A percentile compares a stretch with the other conserved stretches of the same genome.
Conservation (phyloP, 78 protist species). For the Parvularia atlantis region DNA sequence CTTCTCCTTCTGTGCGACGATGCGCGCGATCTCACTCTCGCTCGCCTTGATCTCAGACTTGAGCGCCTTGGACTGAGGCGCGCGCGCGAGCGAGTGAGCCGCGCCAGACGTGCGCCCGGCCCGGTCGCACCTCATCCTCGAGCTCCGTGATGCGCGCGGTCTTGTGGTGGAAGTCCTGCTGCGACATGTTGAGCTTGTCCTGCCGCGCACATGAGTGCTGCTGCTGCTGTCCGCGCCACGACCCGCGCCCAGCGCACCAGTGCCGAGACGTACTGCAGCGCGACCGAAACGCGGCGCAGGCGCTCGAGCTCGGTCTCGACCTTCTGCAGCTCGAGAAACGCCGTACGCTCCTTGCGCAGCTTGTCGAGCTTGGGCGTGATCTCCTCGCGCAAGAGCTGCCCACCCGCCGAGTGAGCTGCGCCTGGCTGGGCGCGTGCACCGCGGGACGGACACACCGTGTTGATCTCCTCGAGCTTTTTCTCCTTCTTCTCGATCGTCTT, state of each 20-base stretch:
- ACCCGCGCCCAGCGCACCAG: neutral
- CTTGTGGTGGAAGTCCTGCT: too few relatives aligned
- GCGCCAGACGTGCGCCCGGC: too few relatives aligned
- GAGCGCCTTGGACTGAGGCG: too few relatives aligned
- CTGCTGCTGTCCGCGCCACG: neutral
- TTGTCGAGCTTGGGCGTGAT: conserved; percentile 87
- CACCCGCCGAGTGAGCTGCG: neutral
- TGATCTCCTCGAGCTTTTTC: conserved; percentile 74
- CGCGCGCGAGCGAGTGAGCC: too few relatives aligned
- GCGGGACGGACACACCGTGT: conserved; percentile 20
- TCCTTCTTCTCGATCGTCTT: conserved; percentile 84
- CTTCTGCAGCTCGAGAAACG: conserved; percentile 58
- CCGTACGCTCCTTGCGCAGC: conserved; percentile 61
- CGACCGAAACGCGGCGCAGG: neutral
- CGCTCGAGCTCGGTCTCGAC: neutral
- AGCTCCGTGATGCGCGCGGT: too few relatives aligned
- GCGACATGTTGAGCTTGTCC: too few relatives aligned
- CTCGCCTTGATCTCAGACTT: too few relatives aligned
- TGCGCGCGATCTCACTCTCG: too few relatives aligned
- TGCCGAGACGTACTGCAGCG: neutral
- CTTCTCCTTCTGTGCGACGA: too few relatives aligned
- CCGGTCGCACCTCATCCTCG: too few relatives aligned
- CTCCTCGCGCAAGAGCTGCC: conserved; percentile 67
- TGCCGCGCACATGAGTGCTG: too few relatives aligned
- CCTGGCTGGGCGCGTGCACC: neutral